phyloP scores from a whole-genome alignment of 495 filamentous ascomycete species.

The Xylaria intraflava region DNA sequence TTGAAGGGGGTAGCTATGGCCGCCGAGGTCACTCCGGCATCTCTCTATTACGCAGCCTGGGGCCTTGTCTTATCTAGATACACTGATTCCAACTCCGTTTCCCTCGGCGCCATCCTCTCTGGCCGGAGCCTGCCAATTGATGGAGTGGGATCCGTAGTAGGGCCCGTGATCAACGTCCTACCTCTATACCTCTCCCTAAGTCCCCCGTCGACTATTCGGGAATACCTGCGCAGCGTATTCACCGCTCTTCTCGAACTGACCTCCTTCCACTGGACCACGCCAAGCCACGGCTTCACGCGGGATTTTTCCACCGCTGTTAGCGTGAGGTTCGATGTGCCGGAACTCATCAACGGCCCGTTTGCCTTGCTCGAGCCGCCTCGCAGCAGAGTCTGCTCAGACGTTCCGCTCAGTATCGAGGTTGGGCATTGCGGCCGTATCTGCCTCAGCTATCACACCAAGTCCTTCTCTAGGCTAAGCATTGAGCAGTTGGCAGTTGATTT shows the following conservation, averaged over 20 bases:
- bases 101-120: conserved; percentile 42
- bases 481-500: background rate
- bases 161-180: conserved; percentile 23
- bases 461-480: background rate
- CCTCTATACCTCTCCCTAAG: conserved; percentile 13
- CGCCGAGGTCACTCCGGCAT: background rate
- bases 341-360: background rate
- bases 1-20: background rate
- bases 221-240: background rate
- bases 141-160: conserved; percentile 10
- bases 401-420: background rate
- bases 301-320: background rate
- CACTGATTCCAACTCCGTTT: conserved; percentile 30
- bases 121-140: conserved; percentile 38
- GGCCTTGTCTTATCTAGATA: background rate
- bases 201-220: background rate
- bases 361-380: background rate
- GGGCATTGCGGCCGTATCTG: background rate
- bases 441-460: background rate
- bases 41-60: conserved; percentile 6
- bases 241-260: background rate
- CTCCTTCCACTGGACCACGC: background rate
- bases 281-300: background rate
- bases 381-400: background rate
- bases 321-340: background rate